Base-by-base conservation (phyloP, 805 yeast species). In the Wickerhamomyces pijperi region DNA sequence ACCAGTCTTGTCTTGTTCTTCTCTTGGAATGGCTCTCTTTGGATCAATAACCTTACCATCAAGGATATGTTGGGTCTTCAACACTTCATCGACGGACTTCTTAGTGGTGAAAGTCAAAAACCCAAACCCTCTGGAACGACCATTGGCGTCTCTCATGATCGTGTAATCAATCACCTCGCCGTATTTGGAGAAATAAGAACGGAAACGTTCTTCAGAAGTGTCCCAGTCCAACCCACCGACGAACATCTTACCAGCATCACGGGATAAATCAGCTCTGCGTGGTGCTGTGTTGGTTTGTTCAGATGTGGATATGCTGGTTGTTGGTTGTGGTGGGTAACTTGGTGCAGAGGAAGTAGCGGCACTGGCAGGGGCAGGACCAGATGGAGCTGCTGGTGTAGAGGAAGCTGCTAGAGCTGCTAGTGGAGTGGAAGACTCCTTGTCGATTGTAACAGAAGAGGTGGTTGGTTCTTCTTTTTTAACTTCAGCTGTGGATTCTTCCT, bases 181-280 rank as follows among this genome's bases (percentile, higher is more conserved):
- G 57, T 74, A 90, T 59, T 88, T 80, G 36, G 80, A 66, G 58
- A 90, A 90, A 58, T 90, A 90, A 40, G 76, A 79, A 48, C 72
- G 77, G 61, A 90, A 65, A 28, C 82, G 76, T 46, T 87, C 94
- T 55, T 90, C 97, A 13, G 88, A 79, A 14, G 98, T 90, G 56
- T 90, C 97, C 97, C 97, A 90, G 55, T 90, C 92, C 51, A 90
- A 75, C 37, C 98, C 98, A 46, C 98, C 98, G 59, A 86, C 76
- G 54, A 87, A 87, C 94, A 87, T 83, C 57, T 87, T 87, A 39
- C 94, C 94, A 46, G 78, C 78, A 51, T 84, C 95, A 47, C 78
- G 74, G 46, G 74, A 61, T 46, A 75, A 57, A 59, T 76, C 73
- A 14, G 74, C 75, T 43, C 61, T 69, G 29, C 45, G 48, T 21